Percentiles rank a stretch among this genome's conserved stretches.
Evolutionary conservation across 2,329 filamentous ascomycete species (phyloP).

Genomic region (Erysiphe pisi): DNA sequence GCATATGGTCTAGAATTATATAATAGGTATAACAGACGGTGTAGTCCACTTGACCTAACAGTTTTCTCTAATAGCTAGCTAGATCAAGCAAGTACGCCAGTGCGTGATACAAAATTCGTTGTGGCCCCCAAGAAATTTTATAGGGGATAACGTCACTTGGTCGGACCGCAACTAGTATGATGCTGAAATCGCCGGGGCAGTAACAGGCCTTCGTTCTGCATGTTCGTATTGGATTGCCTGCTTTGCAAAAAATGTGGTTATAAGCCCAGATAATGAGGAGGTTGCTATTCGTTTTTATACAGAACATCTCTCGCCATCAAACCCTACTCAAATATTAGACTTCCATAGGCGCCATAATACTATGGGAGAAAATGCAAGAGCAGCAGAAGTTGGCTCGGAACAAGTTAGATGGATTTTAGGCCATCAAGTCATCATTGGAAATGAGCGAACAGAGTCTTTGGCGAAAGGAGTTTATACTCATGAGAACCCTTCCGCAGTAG

Average conservation of each 20-base stretch:
- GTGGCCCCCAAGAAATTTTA: conserved; percentile 14
- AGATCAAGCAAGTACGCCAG: too few relatives aligned
- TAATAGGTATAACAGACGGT: neutral
- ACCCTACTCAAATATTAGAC: neutral
- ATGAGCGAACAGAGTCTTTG: too few relatives aligned
- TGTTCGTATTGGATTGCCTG: too few relatives aligned
- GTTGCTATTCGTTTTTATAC: neutral
- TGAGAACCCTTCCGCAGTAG: too few relatives aligned
- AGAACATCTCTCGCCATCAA: neutral
- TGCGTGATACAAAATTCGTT: neutral
- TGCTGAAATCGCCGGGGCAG: neutral
- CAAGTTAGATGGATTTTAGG: too few relatives aligned
- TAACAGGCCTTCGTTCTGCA: neutral
- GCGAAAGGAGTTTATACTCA: too few relatives aligned
- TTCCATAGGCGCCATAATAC: neutral
- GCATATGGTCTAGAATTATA: neutral
- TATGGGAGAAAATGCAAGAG: too few relatives aligned
- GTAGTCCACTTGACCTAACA: neutral
- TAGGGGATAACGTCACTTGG: neutral
- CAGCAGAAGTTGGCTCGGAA: too few relatives aligned
- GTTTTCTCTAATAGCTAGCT: conserved; percentile 21
- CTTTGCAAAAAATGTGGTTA: too few relatives aligned
- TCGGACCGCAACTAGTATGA: neutral
- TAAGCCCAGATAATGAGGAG: neutral
- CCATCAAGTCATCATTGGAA: too few relatives aligned